Evolutionary conservation across 371 early-diverging fungal species (phyloP), one percentile per base, ranked within the genome.

Genomic region (Mucor piriformis): DNA sequence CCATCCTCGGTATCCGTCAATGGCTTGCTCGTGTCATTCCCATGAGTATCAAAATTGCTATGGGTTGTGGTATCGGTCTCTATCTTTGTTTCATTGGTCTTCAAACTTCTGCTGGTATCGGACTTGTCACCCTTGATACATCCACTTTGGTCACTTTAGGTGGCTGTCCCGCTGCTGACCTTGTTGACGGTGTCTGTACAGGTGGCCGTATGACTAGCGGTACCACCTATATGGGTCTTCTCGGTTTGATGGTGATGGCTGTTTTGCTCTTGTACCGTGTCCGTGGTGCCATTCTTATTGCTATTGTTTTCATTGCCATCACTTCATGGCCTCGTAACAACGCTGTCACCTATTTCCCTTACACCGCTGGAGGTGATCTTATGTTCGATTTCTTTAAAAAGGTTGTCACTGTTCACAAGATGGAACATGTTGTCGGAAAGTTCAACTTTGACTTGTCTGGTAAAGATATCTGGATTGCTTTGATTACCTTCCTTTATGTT

Each of bases 401-500:
- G 33, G 88, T 90, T 10, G 91, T 86, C 23, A 79, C 76, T 21
- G 77, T 89, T 54, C 90, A 87, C 25, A 71, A 78, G 18, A 82
- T 90, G 68, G 59, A 81, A 3, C 60, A 68, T 44, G 88, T 85
- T 2, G 76, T 84, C 37, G 88, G 80, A 2, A 67, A 65, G 61
- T 83, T 89, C 72, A 65, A 89, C 57, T 92, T 89, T 57, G 80
- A 88, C 47, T 50, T 88, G 38, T 59, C 72, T 2, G 67, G 78
- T 27, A 79, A 84, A 38, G 83, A 88, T 33, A 77, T 90, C 34
- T 92, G 92, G 92, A 73, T 90, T 54, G 90, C 91, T 11, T 72
- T 92, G 58, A 82, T 92, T 50, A 92, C 91, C 0, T 88, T 92
- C 69, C 69, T 91, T 21, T 90, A 89, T 55, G 90, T 92, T 48